Conservation (phyloP, 768 basidiomycete species). For the Crucibulum laeve region DNA sequence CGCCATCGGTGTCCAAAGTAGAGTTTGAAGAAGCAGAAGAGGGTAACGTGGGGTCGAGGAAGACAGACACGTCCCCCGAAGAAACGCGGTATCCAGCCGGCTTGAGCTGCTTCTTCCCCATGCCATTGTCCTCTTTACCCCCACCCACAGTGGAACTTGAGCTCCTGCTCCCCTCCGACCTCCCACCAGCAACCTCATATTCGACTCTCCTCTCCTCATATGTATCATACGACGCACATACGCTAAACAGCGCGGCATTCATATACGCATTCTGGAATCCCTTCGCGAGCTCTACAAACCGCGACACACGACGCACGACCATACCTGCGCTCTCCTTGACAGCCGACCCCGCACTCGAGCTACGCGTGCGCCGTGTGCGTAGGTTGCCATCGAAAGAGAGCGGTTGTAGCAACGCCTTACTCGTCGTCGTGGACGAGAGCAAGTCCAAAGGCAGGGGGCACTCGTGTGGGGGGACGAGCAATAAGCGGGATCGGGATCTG, state of each 20-base stretch:
- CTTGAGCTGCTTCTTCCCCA: constrained; percentile 15
- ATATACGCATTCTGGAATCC: constrained; percentile 58
- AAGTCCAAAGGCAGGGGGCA: constrained; percentile 24
- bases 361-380: constrained; percentile 14
- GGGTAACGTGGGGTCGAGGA: constrained; percentile 22
- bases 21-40: constrained; percentile 5
- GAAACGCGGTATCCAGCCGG: constrained; percentile 40
- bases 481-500: constrained; percentile 28
- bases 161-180: constrained; percentile 2
- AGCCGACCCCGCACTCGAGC: constrained; percentile 13
- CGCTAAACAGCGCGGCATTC: constrained; percentile 45
- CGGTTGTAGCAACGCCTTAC: constrained; percentile 3
- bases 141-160: constrained; percentile 1
- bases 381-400: constrained; percentile 1
- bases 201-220: constrained; percentile 14
- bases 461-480: constrained; percentile 30
- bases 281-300: constrained; percentile 47
- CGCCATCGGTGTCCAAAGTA: constrained; percentile 6
- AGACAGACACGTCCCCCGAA: constrained; percentile 35
- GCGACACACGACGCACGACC: constrained; percentile 22
- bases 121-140: constrained; percentile 2
- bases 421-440: background rate
- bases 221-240: constrained; percentile 21
- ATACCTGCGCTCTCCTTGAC: constrained; percentile 14
- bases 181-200: constrained; percentile 6